These are phyloP conservation scores for Fusarium neocosmosporiellum DNA, from an alignment of 2,329 filamentous ascomycete genomes.

Conservation along the genomic window DNA sequence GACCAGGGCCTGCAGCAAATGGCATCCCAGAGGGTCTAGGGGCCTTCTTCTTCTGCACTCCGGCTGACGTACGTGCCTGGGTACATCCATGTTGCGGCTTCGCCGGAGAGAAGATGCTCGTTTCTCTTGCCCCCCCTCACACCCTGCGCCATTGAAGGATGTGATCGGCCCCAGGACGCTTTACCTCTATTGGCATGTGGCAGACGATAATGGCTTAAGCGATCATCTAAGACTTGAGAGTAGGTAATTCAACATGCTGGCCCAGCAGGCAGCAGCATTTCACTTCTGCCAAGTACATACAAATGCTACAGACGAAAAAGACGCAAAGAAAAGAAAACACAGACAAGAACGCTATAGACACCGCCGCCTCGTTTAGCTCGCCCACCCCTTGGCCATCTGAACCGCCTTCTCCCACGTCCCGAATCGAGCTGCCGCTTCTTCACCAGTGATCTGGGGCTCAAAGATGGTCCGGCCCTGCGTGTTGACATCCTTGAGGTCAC, in stretches of 20 bases:
- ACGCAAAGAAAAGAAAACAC: constrained; percentile 5
- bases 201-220: background rate
- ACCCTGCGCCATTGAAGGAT: background rate
- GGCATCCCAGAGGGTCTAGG: background rate
- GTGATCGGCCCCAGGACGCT: background rate
- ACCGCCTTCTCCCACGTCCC: constrained; percentile 81
- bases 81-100: background rate
- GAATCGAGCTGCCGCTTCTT: constrained; percentile 72
- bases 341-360: constrained; percentile 2
- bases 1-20: background rate
- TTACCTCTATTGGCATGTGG: constrained; percentile 4
- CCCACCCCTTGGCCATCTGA: constrained; percentile 82
- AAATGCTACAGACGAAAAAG: constrained; percentile 13
- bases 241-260: background rate
- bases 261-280: constrained; percentile 31
- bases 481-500: constrained; percentile 79
- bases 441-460: constrained; percentile 70
- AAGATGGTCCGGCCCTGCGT: constrained; percentile 76
- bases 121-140: background rate
- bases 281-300: background rate
- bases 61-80: constrained; percentile 1
- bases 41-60: background rate
- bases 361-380: constrained; percentile 44
- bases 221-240: background rate
- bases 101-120: background rate